Base-by-base conservation (phyloP, 768 basidiomycete genomes). In the Termitomyces sp. region DNA sequence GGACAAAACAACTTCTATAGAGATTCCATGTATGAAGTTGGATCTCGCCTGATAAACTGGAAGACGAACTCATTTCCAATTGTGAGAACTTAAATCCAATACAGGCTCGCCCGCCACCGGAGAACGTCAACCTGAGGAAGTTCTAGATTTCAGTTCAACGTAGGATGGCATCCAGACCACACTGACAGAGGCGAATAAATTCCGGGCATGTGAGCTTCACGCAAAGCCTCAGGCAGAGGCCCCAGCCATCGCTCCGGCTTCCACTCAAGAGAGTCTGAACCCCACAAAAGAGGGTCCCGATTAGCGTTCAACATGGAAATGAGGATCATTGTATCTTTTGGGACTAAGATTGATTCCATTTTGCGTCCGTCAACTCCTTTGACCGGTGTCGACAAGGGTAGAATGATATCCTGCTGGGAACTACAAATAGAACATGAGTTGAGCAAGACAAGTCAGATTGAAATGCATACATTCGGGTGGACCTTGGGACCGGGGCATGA, bases 21-120 rank as follows among this genome's bases (percentile, higher is more conserved):
- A 37, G 18, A n/a, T 29, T 48, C 18, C 28, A 29, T 10, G 18
- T 10, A 29, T 47, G 8, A 16, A 28, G 5, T 18, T 18, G 10
- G 10, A n/a, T 47, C 16, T 46, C 9, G 10, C 28, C 9, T 20
- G 31, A 51, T 0, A 39, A 12, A 29, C 6, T 24, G 50, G 9
- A 13, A 28, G 2, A 66, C 34, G 18, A 53, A 75, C 74, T 74
- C 57, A 73, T 74, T 59, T 74, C 72, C 16, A 75, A 57, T 53
- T 74, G 67, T 5, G 74, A 65, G 59, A 75, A 75, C 61, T 73
- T 72, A 61, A 73, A 71, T 3, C 71, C 73, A 24, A 76, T 72
- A 69, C 73, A 75, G 0, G 72, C 61, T 4, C 70, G 65, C 5
- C 66, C 46, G 18, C 46, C 46, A 48, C 28, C 18, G 1, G n/a